These are phyloP conservation scores for Entophlyctis luteolus DNA, from an alignment of 192 early-diverging fungal genomes.

Conservation along the genomic window DNA sequence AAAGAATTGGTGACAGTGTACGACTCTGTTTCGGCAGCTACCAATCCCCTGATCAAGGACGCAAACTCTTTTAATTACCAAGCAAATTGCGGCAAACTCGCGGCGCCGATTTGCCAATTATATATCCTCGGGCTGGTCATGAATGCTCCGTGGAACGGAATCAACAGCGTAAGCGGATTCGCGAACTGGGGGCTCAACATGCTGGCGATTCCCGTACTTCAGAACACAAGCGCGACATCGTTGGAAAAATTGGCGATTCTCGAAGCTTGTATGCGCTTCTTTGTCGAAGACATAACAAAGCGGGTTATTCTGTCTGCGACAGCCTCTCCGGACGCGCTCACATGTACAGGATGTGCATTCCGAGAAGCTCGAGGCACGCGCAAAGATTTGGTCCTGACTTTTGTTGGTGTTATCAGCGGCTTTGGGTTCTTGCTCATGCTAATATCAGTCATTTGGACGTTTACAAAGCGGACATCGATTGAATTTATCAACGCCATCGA, in stretches of 20 bases:
- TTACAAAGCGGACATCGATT: no score
- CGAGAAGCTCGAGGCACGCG: neutral
- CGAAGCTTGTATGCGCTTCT: neutral
- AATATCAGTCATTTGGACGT: no score
- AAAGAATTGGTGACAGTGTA: neutral
- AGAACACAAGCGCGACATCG: neutral
- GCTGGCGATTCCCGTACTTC: neutral
- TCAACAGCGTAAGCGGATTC: neutral
- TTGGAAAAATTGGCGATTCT: neutral
- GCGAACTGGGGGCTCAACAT: neutral
- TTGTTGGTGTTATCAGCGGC: neutral
- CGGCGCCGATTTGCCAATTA: neutral
- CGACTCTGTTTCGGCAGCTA: neutral
- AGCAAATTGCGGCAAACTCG: neutral
- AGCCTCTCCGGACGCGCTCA: neutral
- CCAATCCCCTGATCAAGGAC: neutral
- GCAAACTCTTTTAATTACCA: neutral
- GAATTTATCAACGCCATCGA: no score
- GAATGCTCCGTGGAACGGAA: neutral
- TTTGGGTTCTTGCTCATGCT: neutral
- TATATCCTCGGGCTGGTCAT: neutral
- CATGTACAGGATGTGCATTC: neutral
- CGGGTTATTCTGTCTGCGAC: neutral
- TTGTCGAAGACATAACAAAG: neutral
- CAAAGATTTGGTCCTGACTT: neutral